A percentile compares a stretch with the other conserved stretches of the same genome.
Conservation (phyloP, 75 land plant genomes). For the Picea sitchensis region DNA sequence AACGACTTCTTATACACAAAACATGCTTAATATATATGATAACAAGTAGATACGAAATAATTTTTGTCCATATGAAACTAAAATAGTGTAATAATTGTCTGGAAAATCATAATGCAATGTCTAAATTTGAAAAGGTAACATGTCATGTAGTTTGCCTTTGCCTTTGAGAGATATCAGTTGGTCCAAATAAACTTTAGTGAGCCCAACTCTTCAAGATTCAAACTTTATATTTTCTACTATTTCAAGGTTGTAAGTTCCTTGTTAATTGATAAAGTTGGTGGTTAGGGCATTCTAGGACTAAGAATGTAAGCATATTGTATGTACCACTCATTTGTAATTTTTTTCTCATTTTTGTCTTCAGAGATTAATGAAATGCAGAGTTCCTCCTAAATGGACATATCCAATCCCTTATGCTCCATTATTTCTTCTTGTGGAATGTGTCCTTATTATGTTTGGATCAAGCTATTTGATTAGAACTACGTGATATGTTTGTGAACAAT, state of each 20-base stretch:
- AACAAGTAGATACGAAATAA: background rate
- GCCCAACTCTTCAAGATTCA: background rate
- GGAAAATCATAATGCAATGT: background rate
- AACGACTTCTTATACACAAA: too few species aligned
- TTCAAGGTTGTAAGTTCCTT: background rate
- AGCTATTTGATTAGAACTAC: too few species aligned
- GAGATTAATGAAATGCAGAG: background rate
- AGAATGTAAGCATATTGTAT: background rate
- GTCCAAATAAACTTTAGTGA: background rate
- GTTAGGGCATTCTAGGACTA: background rate
- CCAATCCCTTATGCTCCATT: too few species aligned
- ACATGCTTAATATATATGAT: too few species aligned
- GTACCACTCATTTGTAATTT: background rate
- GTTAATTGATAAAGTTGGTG: background rate
- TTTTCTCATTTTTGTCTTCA: background rate
- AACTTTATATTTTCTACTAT: too few species aligned
- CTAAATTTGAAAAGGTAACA: background rate
- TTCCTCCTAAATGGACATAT: background rate
- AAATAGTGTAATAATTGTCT: background rate
- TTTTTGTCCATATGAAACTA: background rate
- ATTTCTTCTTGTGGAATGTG: too few species aligned
- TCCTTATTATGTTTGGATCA: too few species aligned
- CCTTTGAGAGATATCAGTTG: too few species aligned
- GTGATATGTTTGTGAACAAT: too few species aligned
- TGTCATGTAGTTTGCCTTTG: background rate